phyloP scores from a whole-genome alignment of 495 filamentous ascomycete genomes.

The Trichoderma reesei region DNA sequence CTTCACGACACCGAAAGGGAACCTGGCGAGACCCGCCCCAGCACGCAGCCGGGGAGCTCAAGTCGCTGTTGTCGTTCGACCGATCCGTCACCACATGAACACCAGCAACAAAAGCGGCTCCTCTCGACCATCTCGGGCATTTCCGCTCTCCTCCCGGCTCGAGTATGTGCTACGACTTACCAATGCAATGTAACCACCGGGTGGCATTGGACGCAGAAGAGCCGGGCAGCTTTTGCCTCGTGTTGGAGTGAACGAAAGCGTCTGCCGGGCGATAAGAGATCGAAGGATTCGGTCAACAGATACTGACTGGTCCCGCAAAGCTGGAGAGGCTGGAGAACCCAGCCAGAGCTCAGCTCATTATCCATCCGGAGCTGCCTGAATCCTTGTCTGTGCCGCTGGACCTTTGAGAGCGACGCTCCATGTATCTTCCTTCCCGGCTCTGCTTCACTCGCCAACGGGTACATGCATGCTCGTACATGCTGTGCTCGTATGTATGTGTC shows the following conservation, averaged over 20 bases:
- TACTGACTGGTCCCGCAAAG: background rate
- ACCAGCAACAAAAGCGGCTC: too few relatives aligned
- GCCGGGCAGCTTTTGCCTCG: background rate
- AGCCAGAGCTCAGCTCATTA: background rate
- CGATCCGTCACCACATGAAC: too few relatives aligned
- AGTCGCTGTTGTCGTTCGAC: too few relatives aligned
- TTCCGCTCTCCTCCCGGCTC: background rate
- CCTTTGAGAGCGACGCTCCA: too few relatives aligned
- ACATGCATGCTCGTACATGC: too few relatives aligned
- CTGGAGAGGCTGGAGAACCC: background rate
- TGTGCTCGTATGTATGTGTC: background rate
- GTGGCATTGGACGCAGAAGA: background rate
- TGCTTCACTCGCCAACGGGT: background rate
- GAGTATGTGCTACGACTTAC: background rate
- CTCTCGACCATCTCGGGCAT: background rate
- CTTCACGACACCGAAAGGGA: too few relatives aligned
- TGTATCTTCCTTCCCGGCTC: background rate
- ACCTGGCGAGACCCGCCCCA: too few relatives aligned
- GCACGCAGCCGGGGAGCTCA: too few relatives aligned
- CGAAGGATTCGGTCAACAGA: constrained; percentile 1
- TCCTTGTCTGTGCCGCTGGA: background rate
- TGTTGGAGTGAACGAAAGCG: background rate
- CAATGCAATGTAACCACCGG: background rate
- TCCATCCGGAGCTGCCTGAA: background rate
- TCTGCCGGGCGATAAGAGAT: background rate